Conservation (phyloP, 345 rosid genomes). For the Linum tenue region DNA sequence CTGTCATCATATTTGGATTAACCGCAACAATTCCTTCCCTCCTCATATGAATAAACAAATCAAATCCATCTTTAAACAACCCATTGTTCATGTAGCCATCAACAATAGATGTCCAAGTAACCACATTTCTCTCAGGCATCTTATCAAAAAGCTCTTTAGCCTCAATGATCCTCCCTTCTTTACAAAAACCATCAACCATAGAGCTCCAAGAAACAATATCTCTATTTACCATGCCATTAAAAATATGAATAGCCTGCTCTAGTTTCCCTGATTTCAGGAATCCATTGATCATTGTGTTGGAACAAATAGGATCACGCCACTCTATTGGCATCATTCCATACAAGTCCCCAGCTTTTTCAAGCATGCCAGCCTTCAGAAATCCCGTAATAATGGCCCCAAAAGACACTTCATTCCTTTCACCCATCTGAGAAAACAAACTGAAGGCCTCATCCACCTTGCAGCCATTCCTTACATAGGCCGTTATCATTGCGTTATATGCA, state of each 20-base stretch:
- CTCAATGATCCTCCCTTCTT: constrained; percentile 39
- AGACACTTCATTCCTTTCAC: constrained; percentile 45
- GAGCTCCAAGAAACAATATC: constrained; percentile 66
- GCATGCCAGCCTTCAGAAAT: constrained; percentile 44
- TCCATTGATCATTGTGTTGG: constrained; percentile 61
- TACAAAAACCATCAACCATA: constrained; percentile 73
- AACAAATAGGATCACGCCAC: constrained; percentile 63
- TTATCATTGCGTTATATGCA: constrained; percentile 73
- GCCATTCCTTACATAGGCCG: constrained; percentile 44
- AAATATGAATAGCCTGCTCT: constrained; percentile 46
- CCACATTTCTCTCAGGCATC: constrained; percentile 58
- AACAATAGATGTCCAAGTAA: constrained; percentile 74
- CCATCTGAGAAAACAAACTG: constrained; percentile 37
- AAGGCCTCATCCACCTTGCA: constrained; percentile 33
- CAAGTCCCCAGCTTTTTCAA: constrained; percentile 43
- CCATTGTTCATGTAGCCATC: constrained; percentile 64
- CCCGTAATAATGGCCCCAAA: constrained; percentile 70
- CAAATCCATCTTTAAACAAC: constrained; percentile 46
- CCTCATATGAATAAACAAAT: constrained; percentile 55
- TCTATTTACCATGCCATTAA: constrained; percentile 44
- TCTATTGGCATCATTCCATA: constrained; percentile 30
- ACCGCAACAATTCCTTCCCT: constrained; percentile 33
- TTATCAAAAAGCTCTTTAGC: constrained; percentile 46
- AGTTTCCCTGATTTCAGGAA: constrained; percentile 46
- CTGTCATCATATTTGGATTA: constrained; percentile 53